These are phyloP conservation scores for Diaporthe sp. DNA, from an alignment of 2,329 filamentous ascomycete genomes.

Conservation along the genomic window DNA sequence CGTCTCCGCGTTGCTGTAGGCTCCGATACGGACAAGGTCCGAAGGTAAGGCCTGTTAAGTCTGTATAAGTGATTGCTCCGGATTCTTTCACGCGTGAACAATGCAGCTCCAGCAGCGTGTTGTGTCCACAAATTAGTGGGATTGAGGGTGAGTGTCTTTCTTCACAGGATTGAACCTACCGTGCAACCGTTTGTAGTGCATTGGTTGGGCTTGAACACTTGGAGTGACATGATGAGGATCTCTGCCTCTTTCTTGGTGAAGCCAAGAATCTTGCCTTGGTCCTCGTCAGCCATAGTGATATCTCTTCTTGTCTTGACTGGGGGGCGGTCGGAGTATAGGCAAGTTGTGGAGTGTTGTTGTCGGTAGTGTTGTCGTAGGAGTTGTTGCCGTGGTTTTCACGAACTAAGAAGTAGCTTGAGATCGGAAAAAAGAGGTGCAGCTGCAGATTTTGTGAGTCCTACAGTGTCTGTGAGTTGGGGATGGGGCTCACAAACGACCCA, in stretches of 20 bases:
- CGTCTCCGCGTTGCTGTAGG: not conserved
- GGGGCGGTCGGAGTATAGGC: not conserved
- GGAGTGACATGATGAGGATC: not conserved
- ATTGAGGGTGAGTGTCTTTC: not conserved
- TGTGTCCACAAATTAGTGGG: not conserved
- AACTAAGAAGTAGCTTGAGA: not conserved
- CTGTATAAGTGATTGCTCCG: not conserved
- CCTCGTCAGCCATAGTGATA: not conserved
- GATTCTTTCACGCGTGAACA: not conserved
- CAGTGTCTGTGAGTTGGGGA: not conserved
- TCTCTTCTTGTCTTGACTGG: not conserved
- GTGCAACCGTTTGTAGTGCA: not conserved
- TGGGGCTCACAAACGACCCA: not conserved
- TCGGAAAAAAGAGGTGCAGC: not conserved
- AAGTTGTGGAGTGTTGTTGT: not conserved
- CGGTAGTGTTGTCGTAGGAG: too few species aligned
- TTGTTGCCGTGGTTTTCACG: too few species aligned
- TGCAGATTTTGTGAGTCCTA: not conserved
- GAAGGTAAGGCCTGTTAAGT: not conserved
- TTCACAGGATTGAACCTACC: not conserved
- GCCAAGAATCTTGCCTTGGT: not conserved
- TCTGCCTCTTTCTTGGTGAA: constrained; percentile 13
- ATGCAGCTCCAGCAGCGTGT: not conserved
- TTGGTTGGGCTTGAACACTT: not conserved
- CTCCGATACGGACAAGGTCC: not conserved